Percentiles rank a stretch among this genome's conserved stretches.
phyloP scores from a whole-genome alignment of 2,329 filamentous ascomycete genomes.

The Cytospora piceicola region DNA sequence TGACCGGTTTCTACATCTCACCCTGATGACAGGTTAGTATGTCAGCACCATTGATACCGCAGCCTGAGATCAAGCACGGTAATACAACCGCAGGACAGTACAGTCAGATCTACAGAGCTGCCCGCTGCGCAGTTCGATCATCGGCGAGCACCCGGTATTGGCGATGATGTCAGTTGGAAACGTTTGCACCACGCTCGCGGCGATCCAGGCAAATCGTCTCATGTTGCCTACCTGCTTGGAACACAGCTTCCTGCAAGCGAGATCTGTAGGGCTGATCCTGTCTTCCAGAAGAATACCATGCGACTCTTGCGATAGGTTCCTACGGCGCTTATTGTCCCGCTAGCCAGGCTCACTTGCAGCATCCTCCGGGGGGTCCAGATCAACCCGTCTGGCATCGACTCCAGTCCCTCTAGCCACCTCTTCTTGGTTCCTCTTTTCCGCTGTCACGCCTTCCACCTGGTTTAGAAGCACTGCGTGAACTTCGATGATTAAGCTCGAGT shows the following conservation, averaged over 20 bases:
- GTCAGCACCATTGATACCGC: background rate
- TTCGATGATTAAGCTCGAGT: background rate
- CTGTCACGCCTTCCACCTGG: background rate
- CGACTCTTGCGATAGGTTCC: constrained; percentile 9
- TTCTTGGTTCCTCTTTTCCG: background rate
- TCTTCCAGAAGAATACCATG: constrained; percentile 20
- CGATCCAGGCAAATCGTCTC: background rate
- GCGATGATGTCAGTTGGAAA: background rate
- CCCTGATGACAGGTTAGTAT: background rate
- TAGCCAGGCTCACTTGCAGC: background rate
- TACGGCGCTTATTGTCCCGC: constrained; percentile 12
- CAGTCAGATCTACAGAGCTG: background rate
- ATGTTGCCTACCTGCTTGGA: background rate
- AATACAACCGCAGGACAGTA: background rate
- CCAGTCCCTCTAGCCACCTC: background rate
- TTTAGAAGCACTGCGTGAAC: background rate
- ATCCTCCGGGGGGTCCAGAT: background rate
- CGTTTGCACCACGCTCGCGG: background rate
- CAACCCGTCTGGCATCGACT: too few relatives aligned
- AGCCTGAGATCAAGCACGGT: background rate
- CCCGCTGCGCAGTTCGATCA: background rate
- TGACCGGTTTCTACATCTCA: background rate
- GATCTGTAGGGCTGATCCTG: constrained; percentile 24
- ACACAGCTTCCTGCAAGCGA: constrained; percentile 21
- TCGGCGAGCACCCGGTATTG: background rate